A percentile compares a stretch with the other conserved stretches of the same genome.
These are phyloP conservation scores for Lathyrus aphaca DNA, from an alignment of 306 rosid species.

Conservation along the genomic window DNA sequence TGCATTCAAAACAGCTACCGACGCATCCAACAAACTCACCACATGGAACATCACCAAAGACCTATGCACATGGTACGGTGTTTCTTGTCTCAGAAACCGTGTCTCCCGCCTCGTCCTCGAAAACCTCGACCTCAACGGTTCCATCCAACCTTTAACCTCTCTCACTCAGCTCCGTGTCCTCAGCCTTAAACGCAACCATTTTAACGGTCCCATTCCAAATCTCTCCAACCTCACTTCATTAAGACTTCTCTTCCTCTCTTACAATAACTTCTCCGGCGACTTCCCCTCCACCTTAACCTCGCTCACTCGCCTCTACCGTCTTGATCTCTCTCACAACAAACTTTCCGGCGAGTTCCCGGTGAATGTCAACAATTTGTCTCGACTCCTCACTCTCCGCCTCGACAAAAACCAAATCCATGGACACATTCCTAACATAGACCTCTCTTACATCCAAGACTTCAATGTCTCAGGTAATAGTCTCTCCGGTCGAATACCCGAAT, in stretches of 20 bases:
- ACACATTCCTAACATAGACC: constrained; percentile 48
- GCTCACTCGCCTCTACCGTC: constrained; percentile 70
- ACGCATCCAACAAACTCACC: constrained; percentile 53
- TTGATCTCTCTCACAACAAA: constrained; percentile 76
- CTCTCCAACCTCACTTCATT: constrained; percentile 66
- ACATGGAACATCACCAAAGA: constrained; percentile 64
- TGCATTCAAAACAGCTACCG: constrained; percentile 65
- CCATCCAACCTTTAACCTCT: constrained; percentile 51
- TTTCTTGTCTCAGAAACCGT: constrained; percentile 60
- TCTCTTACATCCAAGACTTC: constrained; percentile 63
- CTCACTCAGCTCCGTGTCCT: constrained; percentile 72
- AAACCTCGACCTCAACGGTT: constrained; percentile 58
- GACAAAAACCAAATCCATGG: constrained; percentile 62
- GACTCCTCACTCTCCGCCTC: constrained; percentile 70
- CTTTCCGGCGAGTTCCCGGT: constrained; percentile 66
- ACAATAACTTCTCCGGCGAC: constrained; percentile 65
- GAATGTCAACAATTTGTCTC: constrained; percentile 52
- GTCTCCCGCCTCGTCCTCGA: constrained; percentile 79
- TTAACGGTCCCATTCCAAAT: constrained; percentile 63
- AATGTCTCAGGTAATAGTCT: constrained; percentile 64
- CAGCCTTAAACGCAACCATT: constrained; percentile 74
- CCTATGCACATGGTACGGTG: constrained; percentile 68
- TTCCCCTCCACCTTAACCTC: constrained; percentile 53
- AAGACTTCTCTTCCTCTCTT: constrained; percentile 67
- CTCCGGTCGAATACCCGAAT: constrained; percentile 67